phyloP scores from a whole-genome alignment of 148 eudicot genomes.

The Cornus controversa region DNA sequence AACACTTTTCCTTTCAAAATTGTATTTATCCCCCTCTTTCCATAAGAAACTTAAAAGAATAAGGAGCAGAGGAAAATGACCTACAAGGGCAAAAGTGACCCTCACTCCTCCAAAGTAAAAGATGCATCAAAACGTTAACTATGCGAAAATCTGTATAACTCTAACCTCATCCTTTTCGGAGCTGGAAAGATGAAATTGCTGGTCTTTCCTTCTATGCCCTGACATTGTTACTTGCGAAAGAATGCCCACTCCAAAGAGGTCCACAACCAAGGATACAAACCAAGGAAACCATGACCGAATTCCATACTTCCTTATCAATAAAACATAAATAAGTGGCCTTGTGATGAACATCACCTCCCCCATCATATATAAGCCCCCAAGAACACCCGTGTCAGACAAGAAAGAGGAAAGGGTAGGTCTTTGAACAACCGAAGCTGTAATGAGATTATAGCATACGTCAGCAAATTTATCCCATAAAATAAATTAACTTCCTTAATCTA shows the following conservation, averaged over 20 bases:
- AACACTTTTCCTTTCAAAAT: too few relatives aligned
- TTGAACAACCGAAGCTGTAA: conserved; percentile 33
- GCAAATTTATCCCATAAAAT: neutral
- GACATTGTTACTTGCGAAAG: conserved; percentile 39
- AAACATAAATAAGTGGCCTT: conserved; percentile 84
- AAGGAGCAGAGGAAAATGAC: neutral
- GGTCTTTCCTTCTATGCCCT: conserved; percentile 26
- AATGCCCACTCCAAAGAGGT: conserved; percentile 59
- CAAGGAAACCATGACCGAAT: conserved; percentile 88
- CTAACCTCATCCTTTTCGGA: conserved; percentile 82
- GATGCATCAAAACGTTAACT: conserved; percentile 4
- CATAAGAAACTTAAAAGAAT: neutral
- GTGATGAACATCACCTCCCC: conserved; percentile 74
- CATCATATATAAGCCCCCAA: conserved; percentile 58
- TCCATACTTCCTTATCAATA: conserved; percentile 79
- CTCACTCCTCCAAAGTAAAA: neutral
- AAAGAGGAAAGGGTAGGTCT: conserved; percentile 59
- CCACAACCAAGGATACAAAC: conserved; percentile 68
- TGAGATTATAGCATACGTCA: conserved; percentile 8
- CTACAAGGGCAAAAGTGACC: neutral
- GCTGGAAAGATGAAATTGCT: conserved; percentile 45
- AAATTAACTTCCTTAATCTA: neutral
- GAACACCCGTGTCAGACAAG: conserved; percentile 71
- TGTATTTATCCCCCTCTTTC: neutral
- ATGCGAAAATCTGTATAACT: neutral